Evolutionary conservation across 2,329 filamentous ascomycete species (phyloP), one percentile per base, ranked within the genome.

Genomic region (Diplodia mutila): DNA sequence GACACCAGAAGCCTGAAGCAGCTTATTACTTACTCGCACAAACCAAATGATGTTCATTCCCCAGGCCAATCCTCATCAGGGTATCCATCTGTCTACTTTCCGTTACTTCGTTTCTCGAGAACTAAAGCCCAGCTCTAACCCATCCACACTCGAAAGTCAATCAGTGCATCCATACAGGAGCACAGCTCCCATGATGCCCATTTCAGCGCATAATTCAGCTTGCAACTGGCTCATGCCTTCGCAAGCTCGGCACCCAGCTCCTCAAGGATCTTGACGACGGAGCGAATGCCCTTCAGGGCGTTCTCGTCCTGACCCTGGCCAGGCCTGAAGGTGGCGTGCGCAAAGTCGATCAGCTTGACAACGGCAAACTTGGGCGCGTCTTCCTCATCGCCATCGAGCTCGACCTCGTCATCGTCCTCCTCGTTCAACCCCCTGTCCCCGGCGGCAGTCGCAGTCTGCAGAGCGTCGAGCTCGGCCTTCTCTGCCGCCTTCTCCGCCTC

Each of bases 311-410:
- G 90, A 0, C 94, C 94, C 73, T 90, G 81, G 1, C 93, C 92
- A 0, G 92, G 91, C 1, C 88, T 90, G 89, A 91, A 98, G 61
- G 84, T 81, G 12, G 95, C 95, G 79, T 99, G 95, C 1, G 95
- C 95, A 84, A 99, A 99, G 78, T 99, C 95, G 73, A 99, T 99
- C 70, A 99, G 85, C 76, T 94, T 95, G 61, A 97, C 84, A 14
- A 88, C 86, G 74, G 90, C 92, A 52, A 97, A 87, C 73, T 89
- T 89, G 0, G 90, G 83, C 54, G 84, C 81, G 2, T 88, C 85
- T 1, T 89, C 85, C 0, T 87, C 85, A 1, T 82, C 83, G 0
- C 84, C 82, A 1, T 83, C 82, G 16, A 76, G 64, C 49, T 72
- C 73, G 37, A 76, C 75, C 69, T 82, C 82, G 1, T 85, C 79